Conservation (phyloP, 441 rosid genomes). For the Euphorbia corollata region DNA sequence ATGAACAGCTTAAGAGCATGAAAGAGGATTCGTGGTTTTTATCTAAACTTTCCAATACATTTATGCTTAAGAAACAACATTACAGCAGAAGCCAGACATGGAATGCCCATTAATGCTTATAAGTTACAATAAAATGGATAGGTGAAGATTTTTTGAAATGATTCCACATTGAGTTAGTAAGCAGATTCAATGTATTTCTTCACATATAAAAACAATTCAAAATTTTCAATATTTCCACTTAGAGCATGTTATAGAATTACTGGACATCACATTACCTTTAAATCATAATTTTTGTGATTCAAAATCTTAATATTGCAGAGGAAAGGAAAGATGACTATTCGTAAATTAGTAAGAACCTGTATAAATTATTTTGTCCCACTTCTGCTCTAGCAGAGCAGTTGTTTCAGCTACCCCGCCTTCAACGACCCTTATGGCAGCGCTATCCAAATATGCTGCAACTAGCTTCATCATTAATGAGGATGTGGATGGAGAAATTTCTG, state of each 20-base stretch:
- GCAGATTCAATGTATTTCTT: not conserved
- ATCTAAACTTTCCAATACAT: not conserved
- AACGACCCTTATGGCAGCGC: constrained; percentile 48
- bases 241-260: not conserved
- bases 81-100: not conserved
- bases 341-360: constrained; percentile 42
- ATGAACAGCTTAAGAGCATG: not conserved
- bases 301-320: constrained; percentile 2
- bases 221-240: not conserved
- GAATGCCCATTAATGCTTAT: not conserved
- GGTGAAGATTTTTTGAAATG: not conserved
- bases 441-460: constrained; percentile 47
- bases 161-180: not conserved
- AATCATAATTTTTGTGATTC: not conserved
- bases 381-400: constrained; percentile 59
- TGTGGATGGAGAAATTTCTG: constrained; percentile 62
- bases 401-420: constrained; percentile 65
- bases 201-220: not conserved
- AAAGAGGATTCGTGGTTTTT: not conserved
- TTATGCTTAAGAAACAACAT: not conserved
- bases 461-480: constrained; percentile 52
- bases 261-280: not conserved
- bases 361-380: constrained; percentile 74
- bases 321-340: constrained; percentile 1
- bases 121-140: not conserved